Percentiles rank a stretch among this genome's conserved stretches.
phyloP scores from a whole-genome alignment of 1,139 yeast species.

The Yamadazyma sp. region DNA sequence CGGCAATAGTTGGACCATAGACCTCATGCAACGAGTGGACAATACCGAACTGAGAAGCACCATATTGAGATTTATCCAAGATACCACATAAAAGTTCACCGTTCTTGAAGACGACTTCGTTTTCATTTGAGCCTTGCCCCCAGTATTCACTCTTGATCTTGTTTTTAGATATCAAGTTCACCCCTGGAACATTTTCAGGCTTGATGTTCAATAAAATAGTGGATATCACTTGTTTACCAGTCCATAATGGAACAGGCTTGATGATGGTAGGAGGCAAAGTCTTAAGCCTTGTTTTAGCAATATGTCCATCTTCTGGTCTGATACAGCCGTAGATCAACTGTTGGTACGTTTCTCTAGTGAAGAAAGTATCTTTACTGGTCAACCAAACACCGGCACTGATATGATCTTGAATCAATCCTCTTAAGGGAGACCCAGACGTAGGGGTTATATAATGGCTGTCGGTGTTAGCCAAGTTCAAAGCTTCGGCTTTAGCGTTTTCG shows the following conservation, averaged over 20 bases:
- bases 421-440: constrained; percentile 95
- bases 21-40: constrained; percentile 96
- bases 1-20: constrained; percentile 89
- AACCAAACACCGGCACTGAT: constrained; percentile 99
- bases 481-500: constrained; percentile 97
- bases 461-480: constrained; percentile 89
- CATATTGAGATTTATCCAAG: constrained; percentile 96
- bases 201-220: constrained; percentile 86
- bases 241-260: constrained; percentile 92
- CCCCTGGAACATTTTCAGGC: constrained; percentile 86
- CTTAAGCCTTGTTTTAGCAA: constrained; percentile 65
- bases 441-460: constrained; percentile 98
- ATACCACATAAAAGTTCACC: constrained; percentile 93
- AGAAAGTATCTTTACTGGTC: constrained; percentile 87
- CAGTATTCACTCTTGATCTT: constrained; percentile 94
- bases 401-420: constrained; percentile 99
- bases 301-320: constrained; percentile 98
- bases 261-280: constrained; percentile 88
- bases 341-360: constrained; percentile 88
- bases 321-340: constrained; percentile 92
- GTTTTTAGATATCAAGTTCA: constrained; percentile 78
- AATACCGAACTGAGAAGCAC: constrained; percentile 96
- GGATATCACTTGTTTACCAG: constrained; percentile 96
- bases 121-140: constrained; percentile 83
- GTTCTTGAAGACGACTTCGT: constrained; percentile 77